These are phyloP conservation scores for Kuraishia hungarica DNA, from an alignment of 805 yeast species.

Conservation along the genomic window DNA sequence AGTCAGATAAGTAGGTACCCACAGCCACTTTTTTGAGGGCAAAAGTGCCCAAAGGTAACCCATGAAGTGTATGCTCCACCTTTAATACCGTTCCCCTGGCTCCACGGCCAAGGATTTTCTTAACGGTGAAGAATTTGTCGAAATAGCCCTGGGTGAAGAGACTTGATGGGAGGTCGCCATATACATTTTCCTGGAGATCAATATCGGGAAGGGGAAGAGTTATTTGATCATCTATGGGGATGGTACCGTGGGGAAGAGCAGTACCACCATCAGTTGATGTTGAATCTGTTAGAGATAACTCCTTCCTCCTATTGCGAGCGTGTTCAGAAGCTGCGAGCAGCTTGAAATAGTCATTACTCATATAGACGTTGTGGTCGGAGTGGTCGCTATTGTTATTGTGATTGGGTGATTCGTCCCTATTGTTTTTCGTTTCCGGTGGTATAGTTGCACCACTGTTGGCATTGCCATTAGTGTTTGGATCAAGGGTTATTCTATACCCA, in stretches of 20 bases:
- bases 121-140: slow-evolving; percentile 55
- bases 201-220: not conserved
- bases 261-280: not conserved
- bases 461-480: no score
- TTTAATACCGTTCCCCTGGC: slow-evolving; percentile 79
- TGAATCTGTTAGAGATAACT: not conserved
- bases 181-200: not conserved
- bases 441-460: no score
- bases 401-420: not conserved
- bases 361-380: not conserved
- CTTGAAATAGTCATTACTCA: slow-evolving; percentile 3
- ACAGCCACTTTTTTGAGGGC: slow-evolving; percentile 82
- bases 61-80: slow-evolving; percentile 74
- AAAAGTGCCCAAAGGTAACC: slow-evolving; percentile 64
- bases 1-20: slow-evolving; percentile 65
- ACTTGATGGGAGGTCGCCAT: slow-evolving; percentile 1
- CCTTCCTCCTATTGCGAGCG: not conserved
- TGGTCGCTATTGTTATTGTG: not conserved
- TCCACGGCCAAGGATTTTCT: slow-evolving; percentile 66
- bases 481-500: not conserved
- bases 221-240: not conserved
- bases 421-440: not conserved
- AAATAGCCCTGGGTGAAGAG: slow-evolving; percentile 81
- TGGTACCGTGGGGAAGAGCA: not conserved
- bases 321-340: not conserved